These are phyloP conservation scores for Candolleomyces efflorescens DNA, from an alignment of 768 basidiomycete genomes.

Conservation along the genomic window DNA sequence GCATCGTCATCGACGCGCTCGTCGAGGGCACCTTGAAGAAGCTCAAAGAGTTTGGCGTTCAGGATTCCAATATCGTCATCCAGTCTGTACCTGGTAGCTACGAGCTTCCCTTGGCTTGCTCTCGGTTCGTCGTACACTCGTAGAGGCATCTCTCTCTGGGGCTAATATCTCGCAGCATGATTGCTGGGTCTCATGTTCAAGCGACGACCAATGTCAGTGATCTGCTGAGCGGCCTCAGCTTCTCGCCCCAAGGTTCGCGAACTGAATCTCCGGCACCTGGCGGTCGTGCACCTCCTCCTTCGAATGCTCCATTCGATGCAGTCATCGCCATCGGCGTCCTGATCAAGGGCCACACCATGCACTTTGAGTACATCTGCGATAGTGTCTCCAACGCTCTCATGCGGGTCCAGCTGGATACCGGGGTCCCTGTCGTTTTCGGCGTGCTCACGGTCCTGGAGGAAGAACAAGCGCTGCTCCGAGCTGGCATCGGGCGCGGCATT, in stretches of 20 bases:
- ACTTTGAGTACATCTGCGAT: slow-evolving; percentile 99
- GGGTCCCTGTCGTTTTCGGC: slow-evolving; percentile 94
- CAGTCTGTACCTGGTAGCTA: slow-evolving; percentile 94
- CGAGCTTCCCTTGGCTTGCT: slow-evolving; percentile 86
- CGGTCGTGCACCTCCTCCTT: slow-evolving; percentile 23
- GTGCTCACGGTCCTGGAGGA: slow-evolving; percentile 91
- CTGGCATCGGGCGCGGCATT: slow-evolving; percentile 73
- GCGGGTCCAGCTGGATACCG: slow-evolving; percentile 90
- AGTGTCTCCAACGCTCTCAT: slow-evolving; percentile 91
- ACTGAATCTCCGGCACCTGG: slow-evolving; percentile 50
- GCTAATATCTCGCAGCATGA: slow-evolving; percentile 53
- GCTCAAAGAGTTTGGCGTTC: slow-evolving; percentile 82
- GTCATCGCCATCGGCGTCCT: slow-evolving; percentile 97
- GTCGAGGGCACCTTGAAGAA: slow-evolving; percentile 75
- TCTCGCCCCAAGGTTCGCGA: slow-evolving; percentile 22
- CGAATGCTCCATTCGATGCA: slow-evolving; percentile 80
- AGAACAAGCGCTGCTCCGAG: slow-evolving; percentile 90
- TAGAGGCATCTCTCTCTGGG: slow-evolving; percentile 4
- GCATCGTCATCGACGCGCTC: slow-evolving; percentile 78
- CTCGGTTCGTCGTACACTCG: slow-evolving; percentile 52
- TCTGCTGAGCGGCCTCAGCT: slow-evolving; percentile 63
- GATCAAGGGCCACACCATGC: slow-evolving; percentile 98
- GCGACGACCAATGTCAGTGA: slow-evolving; percentile 75
- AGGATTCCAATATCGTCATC: slow-evolving; percentile 83
- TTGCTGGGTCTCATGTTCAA: slow-evolving; percentile 83